Evolutionary conservation across 805 yeast species (phyloP), one percentile per base, ranked within the genome.

Genomic region (Starmerella bombicola): DNA sequence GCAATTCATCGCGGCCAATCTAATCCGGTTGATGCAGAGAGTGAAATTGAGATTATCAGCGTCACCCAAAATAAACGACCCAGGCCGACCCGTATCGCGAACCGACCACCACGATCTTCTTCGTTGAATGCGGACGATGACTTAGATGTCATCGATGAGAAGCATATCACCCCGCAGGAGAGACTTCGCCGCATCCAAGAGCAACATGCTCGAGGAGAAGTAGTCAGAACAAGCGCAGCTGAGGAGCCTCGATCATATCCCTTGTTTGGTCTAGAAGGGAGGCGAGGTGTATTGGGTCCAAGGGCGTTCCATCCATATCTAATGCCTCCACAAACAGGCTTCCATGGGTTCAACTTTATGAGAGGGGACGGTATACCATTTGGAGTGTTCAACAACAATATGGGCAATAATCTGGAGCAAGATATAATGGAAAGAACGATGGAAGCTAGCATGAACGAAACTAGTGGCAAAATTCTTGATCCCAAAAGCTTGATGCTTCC

Each of bases 101-200:
- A n/a, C n/a, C n/a, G n/a, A n/a, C n/a, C n/a, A n/a, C n/a, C n/a
- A n/a, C n/a, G n/a, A n/a, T n/a, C n/a, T n/a, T n/a, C n/a, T n/a
- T n/a, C n/a, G n/a, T n/a, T n/a, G 16, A 19, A 10, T 16, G 15
- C 38, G 9, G 28, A 13, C n/a, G 40, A 30, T 29, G 50, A 37
- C n/a, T 9, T 44, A 3, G 30, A 39, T 5, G 39, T 47, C 9
- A 43, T 45, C 12, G 37, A 35, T 4, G 39, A 43, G 29, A 40
- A 37, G 26, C 24, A 17, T 16, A 22, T 47, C 23, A 47, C 49
- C 10, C 32, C 48, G 3, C 44, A 45, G 38, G 51, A 47, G 22
- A 37, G 47, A 15, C 37, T 47, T 16, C 23, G 30, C 22, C 38
- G 19, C 13, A 40, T 47, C 20, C 51, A 44, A 29, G 49, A 39